Base-by-base conservation (phyloP, 352 stramenopile species). In the Thalassiosira ordinaria region DNA sequence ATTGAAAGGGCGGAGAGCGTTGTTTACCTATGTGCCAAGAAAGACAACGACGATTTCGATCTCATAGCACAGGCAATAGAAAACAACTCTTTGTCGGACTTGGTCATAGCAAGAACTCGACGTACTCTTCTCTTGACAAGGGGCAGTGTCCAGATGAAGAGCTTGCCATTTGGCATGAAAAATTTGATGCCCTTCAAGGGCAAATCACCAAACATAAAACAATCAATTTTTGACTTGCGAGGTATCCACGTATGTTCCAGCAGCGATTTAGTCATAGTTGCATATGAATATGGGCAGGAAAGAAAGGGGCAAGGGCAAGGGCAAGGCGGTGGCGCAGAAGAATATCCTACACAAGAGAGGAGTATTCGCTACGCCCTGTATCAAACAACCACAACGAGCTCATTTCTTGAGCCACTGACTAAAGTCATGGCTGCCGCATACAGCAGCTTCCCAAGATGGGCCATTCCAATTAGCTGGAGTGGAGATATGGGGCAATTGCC, bases 61-160 rank as follows among this genome's bases (percentile, higher is more conserved):
- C 6, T 51, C 41, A 29, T 56, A 20, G 47, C 47, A 20, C 26
- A 56, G 29, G 4, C 13, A 14, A 20, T 56, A 8, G 16, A 29
- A 22, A 29, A 13, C 47, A 56, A 56, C 13, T 13, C 47, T 1
- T 22, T 56, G 2, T 16, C 4, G 2, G 31, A 53, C 6, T n/a
- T 63, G 18, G 24, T 31, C 13, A 57, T 46, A n/a, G 46, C 9
- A 20, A 64, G 18, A 55, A 35, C 22, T 9, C 27, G 22, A 22
- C 62, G 62, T 6, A 13, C 41, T 14, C 2, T 29, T 16, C 4
- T 71, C 13, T 27, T 71, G 22, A 60, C 62, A 26, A 26, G 6
- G 11, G 62, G 62, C 6, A 60, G 22, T 37, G 1, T 71, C 29
- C 62, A 71, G 41, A 13, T 71, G 41, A 71, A 71, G 24, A 35